These are phyloP conservation scores for Vitis amurensis DNA, from an alignment of 164 flowering plant species.

Conservation along the genomic window DNA sequence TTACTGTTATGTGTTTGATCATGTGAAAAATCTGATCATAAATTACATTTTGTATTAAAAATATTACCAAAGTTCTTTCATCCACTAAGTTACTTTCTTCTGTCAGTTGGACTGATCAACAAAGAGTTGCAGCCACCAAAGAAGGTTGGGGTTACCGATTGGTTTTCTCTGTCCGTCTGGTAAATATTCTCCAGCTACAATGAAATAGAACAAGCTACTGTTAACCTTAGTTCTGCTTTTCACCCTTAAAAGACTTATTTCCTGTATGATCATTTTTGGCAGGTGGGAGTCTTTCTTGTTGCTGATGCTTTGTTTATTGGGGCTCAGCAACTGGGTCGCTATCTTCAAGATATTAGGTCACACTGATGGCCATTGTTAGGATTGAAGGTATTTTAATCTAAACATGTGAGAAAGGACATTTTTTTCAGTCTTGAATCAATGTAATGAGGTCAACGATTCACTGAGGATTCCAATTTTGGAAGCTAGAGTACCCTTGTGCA, in stretches of 20 bases:
- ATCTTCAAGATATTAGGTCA: constrained; percentile 54
- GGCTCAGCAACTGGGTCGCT: constrained; percentile 64
- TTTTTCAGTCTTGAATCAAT: not conserved
- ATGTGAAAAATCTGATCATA: too few relatives aligned
- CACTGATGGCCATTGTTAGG: constrained; percentile 21
- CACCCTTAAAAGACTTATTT: not conserved
- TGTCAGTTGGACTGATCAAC: constrained; percentile 94
- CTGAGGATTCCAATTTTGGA: not conserved
- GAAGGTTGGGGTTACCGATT: constrained; percentile 89
- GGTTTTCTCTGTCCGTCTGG: constrained; percentile 85
- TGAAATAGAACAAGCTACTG: not conserved
- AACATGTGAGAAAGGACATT: not conserved
- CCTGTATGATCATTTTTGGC: constrained; percentile 5
- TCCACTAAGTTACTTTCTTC: too few relatives aligned
- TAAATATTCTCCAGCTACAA: constrained; percentile 23
- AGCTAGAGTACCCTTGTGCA: constrained; percentile 3
- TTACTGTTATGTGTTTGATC: too few relatives aligned
- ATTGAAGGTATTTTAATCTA: not conserved
- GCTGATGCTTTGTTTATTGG: constrained; percentile 87
- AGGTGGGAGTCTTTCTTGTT: constrained; percentile 72
- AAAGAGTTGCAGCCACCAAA: constrained; percentile 80
- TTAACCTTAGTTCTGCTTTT: not conserved
- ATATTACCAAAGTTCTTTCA: too few relatives aligned
- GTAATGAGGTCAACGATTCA: not conserved
- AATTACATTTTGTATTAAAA: not conserved